phyloP scores from a whole-genome alignment of 768 basidiomycete genomes.

The Royoungia palumana region DNA sequence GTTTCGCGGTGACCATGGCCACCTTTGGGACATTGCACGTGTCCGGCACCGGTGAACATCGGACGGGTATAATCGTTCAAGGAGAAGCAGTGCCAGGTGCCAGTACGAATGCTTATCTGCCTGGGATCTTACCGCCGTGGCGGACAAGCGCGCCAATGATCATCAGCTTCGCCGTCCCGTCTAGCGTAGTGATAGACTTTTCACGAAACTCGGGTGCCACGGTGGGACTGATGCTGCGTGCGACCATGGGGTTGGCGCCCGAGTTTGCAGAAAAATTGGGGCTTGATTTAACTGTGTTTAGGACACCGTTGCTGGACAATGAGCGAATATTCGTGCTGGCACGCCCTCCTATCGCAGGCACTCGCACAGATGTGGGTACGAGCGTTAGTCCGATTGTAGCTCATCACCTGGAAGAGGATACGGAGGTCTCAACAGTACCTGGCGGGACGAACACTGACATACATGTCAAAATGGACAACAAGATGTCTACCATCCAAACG shows the following conservation, averaged over 20 bases:
- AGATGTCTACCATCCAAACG: neutral
- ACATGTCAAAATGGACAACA: slow-evolving; percentile 15
- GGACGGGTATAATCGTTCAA: slow-evolving; percentile 8
- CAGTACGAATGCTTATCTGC: neutral
- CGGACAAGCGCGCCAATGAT: slow-evolving; percentile 15
- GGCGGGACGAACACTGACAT: neutral
- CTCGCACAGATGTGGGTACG: neutral
- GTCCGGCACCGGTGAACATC: slow-evolving; percentile 18
- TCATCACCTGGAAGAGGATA: slow-evolving; percentile 4
- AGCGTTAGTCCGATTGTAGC: too few relatives aligned
- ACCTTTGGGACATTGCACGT: slow-evolving; percentile 20
- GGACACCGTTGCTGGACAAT: slow-evolving; percentile 10
- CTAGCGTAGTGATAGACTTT: slow-evolving; percentile 11
- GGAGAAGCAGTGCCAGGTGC: neutral
- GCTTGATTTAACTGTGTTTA: slow-evolving; percentile 15
- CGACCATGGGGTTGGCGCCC: slow-evolving; percentile 7
- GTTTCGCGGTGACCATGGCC: slow-evolving; percentile 20
- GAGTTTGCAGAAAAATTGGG: slow-evolving; percentile 13
- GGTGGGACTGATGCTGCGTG: slow-evolving; percentile 14
- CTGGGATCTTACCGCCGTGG: slow-evolving; percentile 9
- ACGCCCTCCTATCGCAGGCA: slow-evolving; percentile 9
- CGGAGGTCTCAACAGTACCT: neutral
- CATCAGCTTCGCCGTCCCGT: slow-evolving; percentile 18
- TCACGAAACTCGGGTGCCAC: slow-evolving; percentile 3
- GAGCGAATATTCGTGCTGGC: slow-evolving; percentile 18